These are phyloP conservation scores for Chernovozyma aurita DNA, from an alignment of 1,139 yeast genomes.

Conservation along the genomic window DNA sequence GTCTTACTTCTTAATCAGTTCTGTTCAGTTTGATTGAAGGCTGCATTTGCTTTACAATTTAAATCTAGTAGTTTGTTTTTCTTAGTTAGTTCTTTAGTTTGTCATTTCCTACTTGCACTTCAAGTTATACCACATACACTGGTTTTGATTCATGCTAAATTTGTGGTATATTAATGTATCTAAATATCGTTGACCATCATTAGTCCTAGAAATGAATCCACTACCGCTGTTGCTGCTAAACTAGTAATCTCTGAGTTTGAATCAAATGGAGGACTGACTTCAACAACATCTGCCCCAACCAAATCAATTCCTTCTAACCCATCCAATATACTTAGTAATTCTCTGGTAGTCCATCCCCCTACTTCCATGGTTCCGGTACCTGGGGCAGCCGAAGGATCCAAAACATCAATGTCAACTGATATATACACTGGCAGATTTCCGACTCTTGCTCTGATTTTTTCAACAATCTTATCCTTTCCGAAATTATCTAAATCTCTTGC, in stretches of 20 bases:
- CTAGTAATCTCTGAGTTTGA: conserved; percentile 46
- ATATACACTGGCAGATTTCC: conserved; percentile 40
- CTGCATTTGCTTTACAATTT: no score
- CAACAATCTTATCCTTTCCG: conserved; percentile 38
- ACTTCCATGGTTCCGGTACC: conserved; percentile 56
- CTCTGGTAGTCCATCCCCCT: conserved; percentile 51
- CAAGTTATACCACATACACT: no score
- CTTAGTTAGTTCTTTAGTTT: no score
- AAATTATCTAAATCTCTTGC: conserved; percentile 46
- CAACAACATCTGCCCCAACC: conserved; percentile 57
- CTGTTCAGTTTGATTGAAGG: no score
- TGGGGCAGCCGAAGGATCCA: conserved; percentile 52
- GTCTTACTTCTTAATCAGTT: no score
- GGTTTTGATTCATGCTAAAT: no score
- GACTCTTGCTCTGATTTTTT: conserved; percentile 31
- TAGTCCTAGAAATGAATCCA: conserved; percentile 46
- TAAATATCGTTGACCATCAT: conserved; percentile 24
- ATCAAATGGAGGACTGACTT: conserved; percentile 53
- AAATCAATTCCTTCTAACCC: conserved; percentile 46
- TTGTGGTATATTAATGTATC: no score
- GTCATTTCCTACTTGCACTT: no score
- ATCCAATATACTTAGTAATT: conserved; percentile 43
- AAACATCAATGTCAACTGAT: conserved; percentile 51
- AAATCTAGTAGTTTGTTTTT: no score
- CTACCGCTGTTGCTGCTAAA: conserved; percentile 50